phyloP scores from a whole-genome alignment of 495 filamentous ascomycete species.

The Aspergillus carlsbadensis region DNA sequence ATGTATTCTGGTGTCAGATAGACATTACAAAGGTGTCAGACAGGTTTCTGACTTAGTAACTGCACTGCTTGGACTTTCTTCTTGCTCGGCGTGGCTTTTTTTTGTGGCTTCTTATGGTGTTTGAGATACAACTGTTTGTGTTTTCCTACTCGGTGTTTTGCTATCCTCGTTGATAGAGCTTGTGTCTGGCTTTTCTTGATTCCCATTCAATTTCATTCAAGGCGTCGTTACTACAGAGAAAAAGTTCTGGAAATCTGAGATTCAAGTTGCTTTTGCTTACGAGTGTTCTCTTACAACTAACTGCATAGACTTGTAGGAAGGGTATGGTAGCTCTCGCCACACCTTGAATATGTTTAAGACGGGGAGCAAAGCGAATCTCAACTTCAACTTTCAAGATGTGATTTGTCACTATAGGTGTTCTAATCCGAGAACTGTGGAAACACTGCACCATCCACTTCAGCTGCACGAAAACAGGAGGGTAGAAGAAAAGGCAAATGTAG shows the following conservation, averaged over 20 bases:
- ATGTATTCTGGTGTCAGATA: slow-evolving; percentile 30
- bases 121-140: neutral
- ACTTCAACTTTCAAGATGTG: neutral
- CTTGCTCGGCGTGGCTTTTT: slow-evolving; percentile 1
- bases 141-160: slow-evolving; percentile 13
- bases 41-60: slow-evolving; percentile 6
- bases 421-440: slow-evolving; percentile 13
- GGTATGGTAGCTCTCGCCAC: neutral
- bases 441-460: slow-evolving; percentile 5
- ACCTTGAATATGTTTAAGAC: too few relatives aligned
- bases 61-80: neutral
- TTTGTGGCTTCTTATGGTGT: slow-evolving; percentile 5
- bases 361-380: too few relatives aligned
- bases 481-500: neutral
- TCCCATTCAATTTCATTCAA: slow-evolving; percentile 11
- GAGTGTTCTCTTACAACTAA: neutral
- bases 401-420: slow-evolving; percentile 9
- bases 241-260: slow-evolving; percentile 15
- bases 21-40: slow-evolving; percentile 29
- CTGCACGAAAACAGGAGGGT: neutral
- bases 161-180: neutral
- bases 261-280: neutral
- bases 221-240: slow-evolving; percentile 8
- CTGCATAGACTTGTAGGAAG: neutral
- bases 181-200: slow-evolving; percentile 13